phyloP scores from a whole-genome alignment of 129 eudicot species.

The Escallonia herrerae region DNA sequence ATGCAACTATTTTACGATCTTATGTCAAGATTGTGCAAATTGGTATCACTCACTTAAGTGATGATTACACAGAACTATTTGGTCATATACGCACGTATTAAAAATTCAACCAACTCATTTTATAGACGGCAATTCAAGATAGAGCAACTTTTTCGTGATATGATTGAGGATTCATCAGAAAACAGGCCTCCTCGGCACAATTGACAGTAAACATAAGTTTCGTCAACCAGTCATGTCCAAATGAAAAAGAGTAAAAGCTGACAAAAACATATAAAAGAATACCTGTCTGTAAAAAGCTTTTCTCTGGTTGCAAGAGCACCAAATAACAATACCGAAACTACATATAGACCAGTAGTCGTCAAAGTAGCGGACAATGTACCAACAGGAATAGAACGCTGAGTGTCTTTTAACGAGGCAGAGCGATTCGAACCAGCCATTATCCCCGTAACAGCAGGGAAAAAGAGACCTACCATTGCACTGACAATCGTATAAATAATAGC shows the following conservation, averaged over 20 bases:
- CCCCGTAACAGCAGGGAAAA: slow-evolving; percentile 99
- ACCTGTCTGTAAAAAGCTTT: slow-evolving; percentile 97
- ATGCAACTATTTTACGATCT: background rate
- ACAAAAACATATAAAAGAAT: slow-evolving; percentile 5
- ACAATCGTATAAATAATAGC: slow-evolving; percentile 16
- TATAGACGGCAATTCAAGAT: too few relatives aligned
- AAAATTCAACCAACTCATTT: too few relatives aligned
- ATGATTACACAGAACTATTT: too few relatives aligned
- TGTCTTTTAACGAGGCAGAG: slow-evolving; percentile 88
- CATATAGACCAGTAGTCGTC: slow-evolving; percentile 62
- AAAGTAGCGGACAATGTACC: slow-evolving; percentile 92
- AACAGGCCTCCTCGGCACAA: too few relatives aligned
- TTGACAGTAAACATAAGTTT: too few relatives aligned
- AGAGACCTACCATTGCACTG: slow-evolving; percentile 97
- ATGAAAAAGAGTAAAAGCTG: background rate
- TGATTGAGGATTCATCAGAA: too few relatives aligned
- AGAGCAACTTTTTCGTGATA: too few relatives aligned
- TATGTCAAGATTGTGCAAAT: too few relatives aligned
- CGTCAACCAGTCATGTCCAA: background rate
- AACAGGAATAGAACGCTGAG: slow-evolving; percentile 93
- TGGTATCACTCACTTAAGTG: too few relatives aligned
- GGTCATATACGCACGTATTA: too few relatives aligned
- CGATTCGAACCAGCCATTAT: slow-evolving; percentile 99
- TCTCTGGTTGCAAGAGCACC: slow-evolving; percentile 93
- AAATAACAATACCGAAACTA: slow-evolving; percentile 68